Base-by-base conservation (phyloP, 2,329 filamentous ascomycete genomes). In the Aspergillus quadricinctus region DNA sequence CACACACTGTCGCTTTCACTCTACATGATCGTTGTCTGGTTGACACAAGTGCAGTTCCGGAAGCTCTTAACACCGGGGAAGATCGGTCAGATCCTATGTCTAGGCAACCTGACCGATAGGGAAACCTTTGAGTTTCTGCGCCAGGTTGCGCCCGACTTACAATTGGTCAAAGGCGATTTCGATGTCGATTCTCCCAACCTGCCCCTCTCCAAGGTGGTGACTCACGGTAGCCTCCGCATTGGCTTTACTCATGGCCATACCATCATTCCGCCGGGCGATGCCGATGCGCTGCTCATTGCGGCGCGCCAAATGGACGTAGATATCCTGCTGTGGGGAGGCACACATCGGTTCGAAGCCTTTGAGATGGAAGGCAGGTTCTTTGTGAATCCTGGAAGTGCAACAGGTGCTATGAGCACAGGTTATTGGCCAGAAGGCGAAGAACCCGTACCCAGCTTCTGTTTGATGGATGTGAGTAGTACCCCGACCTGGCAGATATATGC, bases 381-480 rank as follows among this genome's bases (percentile, higher is more conserved):
- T 68, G 80, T 88, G 52, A 88, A 88, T 64, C 86, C 86, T 0
- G 86, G 86, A 28, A 86, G 83, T 70, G 86, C 85, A 2, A 88
- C 86, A 3, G 86, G 86, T 0, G 86, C 86, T 1, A 81, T 86
- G 73, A 84, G 80, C 57, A 83, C 81, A 11, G 79, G 80, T 14
- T 85, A 81, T 76, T 83, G 81, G 78, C 70, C 77, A 2, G 80
- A 81, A 46, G 81, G 77, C 31, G 83, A 89, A 69, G 89, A 93
- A 54, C 89, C 88, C 25, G 87, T 87, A 55, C 93, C 93, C 27
- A 96, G 92, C 72, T 97, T 97, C 75, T 96, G 94, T 70, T 77
- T 97, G 73, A 97, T 97, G 93, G 93, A 97, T 83, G 92, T 97
- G 75, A 79, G 91, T 88, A 14, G 91, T 88, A 21, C n/a, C 31